Base-by-base conservation (phyloP, 1,139 yeast species). In the Blastobotrys buckinghamii region DNA sequence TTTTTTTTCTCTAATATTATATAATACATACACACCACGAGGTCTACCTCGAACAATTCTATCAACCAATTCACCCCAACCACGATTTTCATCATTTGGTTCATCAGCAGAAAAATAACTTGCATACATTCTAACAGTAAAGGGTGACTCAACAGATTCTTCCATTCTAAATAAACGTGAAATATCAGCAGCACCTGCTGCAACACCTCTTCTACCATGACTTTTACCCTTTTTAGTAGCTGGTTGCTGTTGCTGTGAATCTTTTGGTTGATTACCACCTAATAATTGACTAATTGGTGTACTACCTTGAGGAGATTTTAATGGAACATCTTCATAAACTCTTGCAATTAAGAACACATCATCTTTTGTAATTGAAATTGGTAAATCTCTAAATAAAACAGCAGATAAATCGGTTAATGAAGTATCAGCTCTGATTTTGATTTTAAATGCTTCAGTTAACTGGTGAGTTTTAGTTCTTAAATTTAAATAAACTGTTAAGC, bases 51-150 rank as follows among this genome's bases (percentile, higher is more conserved):
- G 66, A 55, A 88, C 82, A 55, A 88, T 84, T 61, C 95, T 73
- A 59, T 87, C 90, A 32, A 84, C 79, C 46, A 85, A 70, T 56
- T 84, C 94, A 67, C 96, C 96, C 96, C 96, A 88, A 46, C 96
- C 96, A 53, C 80, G 76, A 64, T 84, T 84, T 45, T 63, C 66
- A 41, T 64, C 59, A 39, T 48, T 54, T n/a, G 59, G 56, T 43
- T 57, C 59, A 48, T 59, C 54, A 42, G 59, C 50, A 22, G 6
- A 4, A 51, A 76, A 74, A 59, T 77, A 82, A 0, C 94, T 83
- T 7, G 92, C 85, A 62, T 77, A 88, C 61, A 88, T 69, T 59
- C 83, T 80, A 55, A 88, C 78, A 5, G 79, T 74, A 63, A 87
- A 85, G 54, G 81, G 84, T 70, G 63, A 81, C 79, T 49, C 90